Percentiles rank a stretch among this genome's conserved stretches.
phyloP scores from a whole-genome alignment of 2,329 filamentous ascomycete genomes.

The Diaporthe sp. region DNA sequence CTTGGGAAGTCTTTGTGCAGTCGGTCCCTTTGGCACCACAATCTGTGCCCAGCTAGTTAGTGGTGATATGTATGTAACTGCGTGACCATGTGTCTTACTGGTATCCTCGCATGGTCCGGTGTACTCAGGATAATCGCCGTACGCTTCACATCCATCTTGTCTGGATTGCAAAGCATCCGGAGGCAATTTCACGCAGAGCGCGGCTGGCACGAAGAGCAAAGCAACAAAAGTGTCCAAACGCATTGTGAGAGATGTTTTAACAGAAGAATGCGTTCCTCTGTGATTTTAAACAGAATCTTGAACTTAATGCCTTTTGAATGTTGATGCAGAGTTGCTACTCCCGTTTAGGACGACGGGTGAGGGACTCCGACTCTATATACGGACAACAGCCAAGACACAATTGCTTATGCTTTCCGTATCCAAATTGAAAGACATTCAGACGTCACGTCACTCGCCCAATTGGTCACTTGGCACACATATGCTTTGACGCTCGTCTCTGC shows the following conservation, averaged over 20 bases:
- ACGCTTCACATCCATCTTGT: not conserved
- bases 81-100: not conserved
- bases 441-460: constrained; percentile 1
- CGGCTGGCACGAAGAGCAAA: not conserved
- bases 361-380: not conserved
- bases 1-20: not conserved
- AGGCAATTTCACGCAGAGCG: not conserved
- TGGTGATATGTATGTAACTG: too few species aligned
- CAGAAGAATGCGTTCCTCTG: not conserved
- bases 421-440: not conserved
- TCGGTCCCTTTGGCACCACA: constrained; percentile 12
- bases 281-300: not conserved
- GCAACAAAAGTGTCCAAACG: not conserved
- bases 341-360: not conserved
- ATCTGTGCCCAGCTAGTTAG: not conserved
- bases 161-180: not conserved
- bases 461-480: not conserved
- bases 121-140: constrained; percentile 2
- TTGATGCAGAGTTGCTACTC: not conserved
- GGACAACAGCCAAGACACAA: not conserved
- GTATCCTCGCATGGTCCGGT: constrained; percentile 11
- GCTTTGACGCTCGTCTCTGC: not conserved
- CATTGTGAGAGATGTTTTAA: not conserved
- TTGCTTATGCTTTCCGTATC: not conserved
- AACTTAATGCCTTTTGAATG: too few species aligned